Conservation (phyloP, 352 stramenopile genomes). For the Phytopythium mirpurense region DNA sequence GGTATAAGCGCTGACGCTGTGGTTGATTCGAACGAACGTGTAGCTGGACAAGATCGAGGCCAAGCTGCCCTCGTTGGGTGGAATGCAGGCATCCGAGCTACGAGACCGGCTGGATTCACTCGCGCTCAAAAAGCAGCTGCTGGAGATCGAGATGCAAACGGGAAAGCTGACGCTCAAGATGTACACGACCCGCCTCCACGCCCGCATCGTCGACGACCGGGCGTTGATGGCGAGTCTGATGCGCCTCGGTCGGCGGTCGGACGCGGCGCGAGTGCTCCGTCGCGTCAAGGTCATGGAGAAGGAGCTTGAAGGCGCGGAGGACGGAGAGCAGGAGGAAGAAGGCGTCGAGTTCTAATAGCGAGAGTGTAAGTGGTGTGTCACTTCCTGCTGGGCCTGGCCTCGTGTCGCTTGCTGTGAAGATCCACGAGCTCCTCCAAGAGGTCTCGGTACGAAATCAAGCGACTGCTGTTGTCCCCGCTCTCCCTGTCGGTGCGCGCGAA, state of each 20-base stretch:
- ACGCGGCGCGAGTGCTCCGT: constrained; percentile 66
- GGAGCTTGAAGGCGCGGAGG: constrained; percentile 45
- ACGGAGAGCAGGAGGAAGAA: constrained; percentile 7
- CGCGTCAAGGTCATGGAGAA: constrained; percentile 79
- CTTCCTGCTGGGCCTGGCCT: constrained; percentile 10
- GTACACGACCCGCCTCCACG: constrained; percentile 51
- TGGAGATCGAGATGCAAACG: constrained; percentile 82
- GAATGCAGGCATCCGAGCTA: constrained; percentile 25
- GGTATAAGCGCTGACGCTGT: too few relatives aligned
- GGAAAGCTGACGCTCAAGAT: constrained; percentile 69
- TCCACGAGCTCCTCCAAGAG: constrained; percentile 25
- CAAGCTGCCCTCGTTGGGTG: constrained; percentile 37
- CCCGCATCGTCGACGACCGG: constrained; percentile 47
- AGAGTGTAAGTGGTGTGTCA: constrained; percentile 5
- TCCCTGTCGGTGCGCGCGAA: constrained; percentile 7
- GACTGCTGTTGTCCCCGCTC: constrained; percentile 2
- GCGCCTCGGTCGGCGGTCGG: constrained; percentile 30
- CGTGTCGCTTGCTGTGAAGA: constrained; percentile 15
- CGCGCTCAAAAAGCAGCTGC: constrained; percentile 68
- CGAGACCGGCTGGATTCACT: constrained; percentile 63
- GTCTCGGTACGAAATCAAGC: constrained; percentile 23
- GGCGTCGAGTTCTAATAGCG: constrained; percentile 2
- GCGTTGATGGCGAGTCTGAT: constrained; percentile 39
- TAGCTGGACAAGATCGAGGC: constrained; percentile 65
- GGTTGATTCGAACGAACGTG: not conserved